These are phyloP conservation scores for Alectoria sarmentosa DNA, from an alignment of 495 filamentous ascomycete genomes.

Conservation along the genomic window DNA sequence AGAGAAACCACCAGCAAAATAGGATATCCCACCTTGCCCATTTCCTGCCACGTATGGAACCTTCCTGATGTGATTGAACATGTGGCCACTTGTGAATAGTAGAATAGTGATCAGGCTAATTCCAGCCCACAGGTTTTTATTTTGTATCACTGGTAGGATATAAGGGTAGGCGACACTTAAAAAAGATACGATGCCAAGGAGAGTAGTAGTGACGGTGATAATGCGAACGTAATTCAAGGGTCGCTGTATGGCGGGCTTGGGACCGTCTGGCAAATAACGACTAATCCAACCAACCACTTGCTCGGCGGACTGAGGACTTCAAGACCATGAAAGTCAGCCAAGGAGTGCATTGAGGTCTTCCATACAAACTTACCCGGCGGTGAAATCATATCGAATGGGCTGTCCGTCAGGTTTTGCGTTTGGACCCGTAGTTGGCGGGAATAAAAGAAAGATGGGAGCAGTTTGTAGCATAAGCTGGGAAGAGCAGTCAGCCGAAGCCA, in stretches of 20 bases:
- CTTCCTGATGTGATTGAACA: conserved; percentile 98
- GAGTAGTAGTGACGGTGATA: conserved; percentile 54
- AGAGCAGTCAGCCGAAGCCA: conserved; percentile 17
- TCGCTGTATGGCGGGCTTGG: conserved; percentile 67
- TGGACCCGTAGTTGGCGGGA: conserved; percentile 82
- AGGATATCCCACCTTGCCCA: conserved; percentile 77
- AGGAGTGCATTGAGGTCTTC: background rate
- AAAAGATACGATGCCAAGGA: conserved; percentile 60
- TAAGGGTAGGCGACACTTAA: conserved; percentile 74
- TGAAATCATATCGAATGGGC: conserved; percentile 83
- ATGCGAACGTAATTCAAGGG: conserved; percentile 83
- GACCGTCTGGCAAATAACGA: conserved; percentile 66
- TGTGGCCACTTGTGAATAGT: conserved; percentile 92
- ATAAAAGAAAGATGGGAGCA: conserved; percentile 81
- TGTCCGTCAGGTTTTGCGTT: conserved; percentile 60
- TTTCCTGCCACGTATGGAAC: conserved; percentile 92
- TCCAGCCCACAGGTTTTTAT: conserved; percentile 89
- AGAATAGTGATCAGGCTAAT: conserved; percentile 84
- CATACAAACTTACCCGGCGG: conserved; percentile 54
- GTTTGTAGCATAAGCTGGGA: conserved; percentile 85
- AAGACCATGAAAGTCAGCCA: conserved; percentile 9
- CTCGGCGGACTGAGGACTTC: conserved; percentile 67
- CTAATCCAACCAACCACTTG: conserved; percentile 69
- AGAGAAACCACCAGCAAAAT: conserved; percentile 90
- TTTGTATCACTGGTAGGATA: conserved; percentile 78